Base-by-base conservation (phyloP, 2,329 filamentous ascomycete species). In the Shiraia sp. region DNA sequence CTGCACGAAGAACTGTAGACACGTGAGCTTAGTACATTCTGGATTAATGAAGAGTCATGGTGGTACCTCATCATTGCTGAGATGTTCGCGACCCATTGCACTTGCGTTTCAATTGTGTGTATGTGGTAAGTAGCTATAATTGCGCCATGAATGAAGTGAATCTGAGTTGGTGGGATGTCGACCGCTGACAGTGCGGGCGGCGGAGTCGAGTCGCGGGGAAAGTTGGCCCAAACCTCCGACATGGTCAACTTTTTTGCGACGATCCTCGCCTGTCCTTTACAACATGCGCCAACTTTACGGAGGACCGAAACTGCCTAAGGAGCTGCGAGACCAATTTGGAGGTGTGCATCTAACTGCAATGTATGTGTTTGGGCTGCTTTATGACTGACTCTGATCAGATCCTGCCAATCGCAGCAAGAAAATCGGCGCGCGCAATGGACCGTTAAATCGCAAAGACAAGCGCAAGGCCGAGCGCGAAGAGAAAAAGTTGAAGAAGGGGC, bases 1-100 rank as follows among this genome's bases (percentile, higher is more conserved):
- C 62, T 79, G 79, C 49, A 75, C 72, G 72, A 92, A 90, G 78
- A 92, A 92, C 87, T 91, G 45, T 47, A 34, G 4, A 29, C 15
- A 4, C 10, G 6, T 12, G 3, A 10, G 10, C 32, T 53, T 42
- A 50, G 42, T 14, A 15, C 23, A 13, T 32, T 5, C 5, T 9
- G 4, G 5, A 13, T 14, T 23, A 15, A 6, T 2, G n/a, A 17
- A 22, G 10, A 15, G 9, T 23, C 1, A 63, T 77, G 75, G 64
- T 7, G 7, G 4, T 55, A 83, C 83, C 70, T 86, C 81, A 51
- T 85, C 81, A 63, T 83, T 81, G 60, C 71, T 81, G 47, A 85
- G 53, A 61, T 80, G 80, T 27, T 70, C 69, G 65, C 73, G 74
- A 33, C 69, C 58, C 76, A 78, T 79, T 42, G 8, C n/a, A n/a